Conservation (phyloP, 345 rosid genomes). For the Eucalyptus sideroxylon region DNA sequence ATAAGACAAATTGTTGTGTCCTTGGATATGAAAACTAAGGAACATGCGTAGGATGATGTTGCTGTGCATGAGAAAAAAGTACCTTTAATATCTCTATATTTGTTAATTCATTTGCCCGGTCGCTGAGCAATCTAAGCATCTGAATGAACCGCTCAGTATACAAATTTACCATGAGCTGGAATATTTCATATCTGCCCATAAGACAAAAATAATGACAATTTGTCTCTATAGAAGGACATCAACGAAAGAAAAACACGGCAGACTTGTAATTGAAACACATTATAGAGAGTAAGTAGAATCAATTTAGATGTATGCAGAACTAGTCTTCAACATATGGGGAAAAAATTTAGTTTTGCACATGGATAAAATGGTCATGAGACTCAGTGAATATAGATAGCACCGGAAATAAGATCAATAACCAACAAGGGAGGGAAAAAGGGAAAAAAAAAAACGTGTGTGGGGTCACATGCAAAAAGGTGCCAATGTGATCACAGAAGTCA, state of each 20-base stretch:
- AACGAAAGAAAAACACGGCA: not conserved
- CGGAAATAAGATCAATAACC: not conserved
- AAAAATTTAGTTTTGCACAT: not conserved
- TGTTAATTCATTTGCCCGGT: constrained; percentile 78
- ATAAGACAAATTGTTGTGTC: not conserved
- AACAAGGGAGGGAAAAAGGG: not conserved
- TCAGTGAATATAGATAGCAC: not conserved
- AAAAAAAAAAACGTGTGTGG: too few relatives aligned
- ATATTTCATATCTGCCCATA: constrained; percentile 86
- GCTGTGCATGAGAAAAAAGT: not conserved
- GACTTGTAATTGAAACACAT: not conserved
- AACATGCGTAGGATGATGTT: not conserved
- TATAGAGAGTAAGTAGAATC: not conserved
- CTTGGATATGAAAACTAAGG: not conserved
- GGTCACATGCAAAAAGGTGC: not conserved
- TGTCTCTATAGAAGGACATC: not conserved
- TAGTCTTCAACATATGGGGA: not conserved
- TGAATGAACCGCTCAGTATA: constrained; percentile 98
- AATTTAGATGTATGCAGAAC: not conserved
- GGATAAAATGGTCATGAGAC: not conserved
- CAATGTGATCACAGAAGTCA: not conserved
- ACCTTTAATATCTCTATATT: constrained; percentile 99
- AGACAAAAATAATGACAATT: not conserved
- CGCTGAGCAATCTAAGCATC: constrained; percentile 96
- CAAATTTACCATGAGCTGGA: constrained; percentile 98